Evolutionary conservation across 352 stramenopile genomes (phyloP), one percentile per base, ranked within the genome.

Genomic region (Phytophthora kernoviae): DNA sequence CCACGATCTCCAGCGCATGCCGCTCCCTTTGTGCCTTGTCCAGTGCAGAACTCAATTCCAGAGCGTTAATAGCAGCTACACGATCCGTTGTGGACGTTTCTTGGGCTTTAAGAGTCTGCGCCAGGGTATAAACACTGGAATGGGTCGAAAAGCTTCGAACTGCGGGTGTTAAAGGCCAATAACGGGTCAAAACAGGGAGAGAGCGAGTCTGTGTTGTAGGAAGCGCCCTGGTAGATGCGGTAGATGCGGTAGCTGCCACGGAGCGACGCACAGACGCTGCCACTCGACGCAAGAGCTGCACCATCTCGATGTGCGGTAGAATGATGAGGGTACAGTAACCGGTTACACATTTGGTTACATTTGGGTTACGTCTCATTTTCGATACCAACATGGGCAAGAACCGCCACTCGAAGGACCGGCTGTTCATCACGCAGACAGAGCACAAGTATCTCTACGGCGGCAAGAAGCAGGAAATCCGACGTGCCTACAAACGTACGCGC

Each of bases 401-500:
- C 55, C 88, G 87, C 34, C 88, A 96, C 73, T 93, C 78, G 65
- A 96, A 96, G 56, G 88, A 96, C 72, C 78, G 86, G 40, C 61
- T 96, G 55, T 96, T 94, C 68, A 84, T 96, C 71, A 96, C 87
- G 32, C 83, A 91, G 66, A 93, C 84, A 21, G 87, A 97, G 86
- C 93, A 96, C 81, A 97, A 95, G 75, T 90, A 93, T 58, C 80
- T 98, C 44, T 98, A 97, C 56, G 91, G 91, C 37, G 93, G 93
- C 54, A 97, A 98, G 78, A 97, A 97, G 66, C 73, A 83, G 37
- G 77, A 90, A 65, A 75, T 90, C 54, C 78, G 79, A 32, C 82
- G 79, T 40, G 84, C 83, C 20, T 95, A 95, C 57, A 82, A 83
- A 41, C 80, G 87, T 93, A 67, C 51, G 73, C 18, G 12, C 15